Conservation (phyloP, 306 rosid species). For the Cucurbita maxima region DNA sequence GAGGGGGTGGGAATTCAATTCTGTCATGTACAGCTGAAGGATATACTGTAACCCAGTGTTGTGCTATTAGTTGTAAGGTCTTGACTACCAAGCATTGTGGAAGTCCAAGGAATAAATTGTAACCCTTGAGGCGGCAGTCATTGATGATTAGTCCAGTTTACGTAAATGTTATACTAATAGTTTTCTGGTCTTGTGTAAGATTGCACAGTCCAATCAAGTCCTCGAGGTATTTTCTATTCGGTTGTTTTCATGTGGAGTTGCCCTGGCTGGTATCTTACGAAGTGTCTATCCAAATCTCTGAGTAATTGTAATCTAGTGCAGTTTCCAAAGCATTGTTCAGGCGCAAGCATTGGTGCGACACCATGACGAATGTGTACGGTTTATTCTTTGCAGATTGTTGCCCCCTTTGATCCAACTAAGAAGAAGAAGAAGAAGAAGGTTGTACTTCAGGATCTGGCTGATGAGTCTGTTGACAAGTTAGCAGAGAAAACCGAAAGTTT, state of each 20-base stretch:
- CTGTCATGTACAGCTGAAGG: background rate
- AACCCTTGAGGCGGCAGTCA: background rate
- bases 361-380: background rate
- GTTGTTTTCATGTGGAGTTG: background rate
- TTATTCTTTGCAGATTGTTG: constrained; percentile 43
- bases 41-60: background rate
- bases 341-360: background rate
- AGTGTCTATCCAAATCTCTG: background rate
- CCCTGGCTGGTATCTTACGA: background rate
- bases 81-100: background rate
- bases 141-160: background rate
- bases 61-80: background rate
- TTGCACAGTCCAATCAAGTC: background rate
- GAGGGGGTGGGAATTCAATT: background rate
- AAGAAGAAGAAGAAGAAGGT: constrained; percentile 88
- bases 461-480: constrained; percentile 66
- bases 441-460: constrained; percentile 34
- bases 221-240: background rate
- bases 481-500: constrained; percentile 75
- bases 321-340: background rate
- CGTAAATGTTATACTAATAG: background rate
- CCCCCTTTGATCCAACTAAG: constrained; percentile 67
- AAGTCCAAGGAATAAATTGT: background rate
- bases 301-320: background rate
- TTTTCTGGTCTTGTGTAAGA: background rate